Percentiles rank a stretch among this genome's conserved stretches.
Evolutionary conservation across 2,329 filamentous ascomycete species (phyloP).

Genomic region (Fonsecaea multimorphosa): DNA sequence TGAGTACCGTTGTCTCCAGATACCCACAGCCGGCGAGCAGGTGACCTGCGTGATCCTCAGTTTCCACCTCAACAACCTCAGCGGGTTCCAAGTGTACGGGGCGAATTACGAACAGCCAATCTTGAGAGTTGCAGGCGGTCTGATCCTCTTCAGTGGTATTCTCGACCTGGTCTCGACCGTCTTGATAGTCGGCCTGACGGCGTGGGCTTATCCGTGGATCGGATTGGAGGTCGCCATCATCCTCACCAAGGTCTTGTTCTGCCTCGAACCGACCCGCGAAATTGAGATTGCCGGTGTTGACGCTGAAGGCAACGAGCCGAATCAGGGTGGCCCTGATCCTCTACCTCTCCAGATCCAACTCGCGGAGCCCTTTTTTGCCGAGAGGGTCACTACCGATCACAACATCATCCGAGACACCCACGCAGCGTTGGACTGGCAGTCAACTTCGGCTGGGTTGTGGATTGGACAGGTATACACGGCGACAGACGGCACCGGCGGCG

Average conservation of each 20-base stretch:
- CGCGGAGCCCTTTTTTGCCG: not conserved
- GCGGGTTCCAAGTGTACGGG: constrained; percentile 9
- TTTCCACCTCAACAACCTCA: constrained; percentile 17
- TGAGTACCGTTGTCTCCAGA: constrained; percentile 17
- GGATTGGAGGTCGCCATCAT: constrained; percentile 17
- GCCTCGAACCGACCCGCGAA: constrained; percentile 15
- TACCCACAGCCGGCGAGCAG: constrained; percentile 4
- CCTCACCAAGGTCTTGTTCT: constrained; percentile 15
- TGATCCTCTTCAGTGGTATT: constrained; percentile 11
- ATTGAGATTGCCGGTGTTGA: constrained; percentile 13
- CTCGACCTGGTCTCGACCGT: constrained; percentile 15
- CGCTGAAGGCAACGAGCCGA: not conserved
- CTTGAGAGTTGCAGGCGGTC: constrained; percentile 6
- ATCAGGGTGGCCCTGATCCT: not conserved
- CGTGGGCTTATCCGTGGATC: constrained; percentile 18
- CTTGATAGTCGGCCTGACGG: constrained; percentile 11
- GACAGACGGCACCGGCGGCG: not conserved
- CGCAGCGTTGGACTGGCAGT: constrained; percentile 15
- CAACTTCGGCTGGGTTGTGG: constrained; percentile 17
- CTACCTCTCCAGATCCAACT: not conserved
- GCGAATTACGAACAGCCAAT: constrained; percentile 17
- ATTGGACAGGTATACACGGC: constrained; percentile 5
- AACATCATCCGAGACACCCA: constrained; percentile 4
- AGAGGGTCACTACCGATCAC: not conserved
- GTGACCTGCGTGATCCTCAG: constrained; percentile 12